phyloP scores from a whole-genome alignment of 805 yeast genomes.

The Blastobotrys peoriensis region DNA sequence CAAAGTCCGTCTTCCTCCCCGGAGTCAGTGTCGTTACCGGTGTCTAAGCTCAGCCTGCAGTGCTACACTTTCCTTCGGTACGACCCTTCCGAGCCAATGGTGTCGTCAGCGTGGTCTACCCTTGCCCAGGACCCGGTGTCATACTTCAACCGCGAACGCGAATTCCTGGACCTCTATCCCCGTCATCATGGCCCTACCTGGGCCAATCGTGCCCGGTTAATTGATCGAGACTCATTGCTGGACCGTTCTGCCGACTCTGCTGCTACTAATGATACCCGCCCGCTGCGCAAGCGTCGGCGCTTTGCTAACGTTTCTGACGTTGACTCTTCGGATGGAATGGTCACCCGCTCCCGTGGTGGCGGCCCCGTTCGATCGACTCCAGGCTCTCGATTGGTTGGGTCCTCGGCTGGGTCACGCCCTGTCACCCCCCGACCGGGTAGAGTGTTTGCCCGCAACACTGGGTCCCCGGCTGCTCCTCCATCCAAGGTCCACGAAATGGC shows the following conservation, averaged over 20 bases:
- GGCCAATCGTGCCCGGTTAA: slow-evolving; percentile 19
- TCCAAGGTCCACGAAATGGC: slow-evolving; percentile 37
- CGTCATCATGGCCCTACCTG: slow-evolving; percentile 26
- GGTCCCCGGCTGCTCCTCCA: slow-evolving; percentile 25
- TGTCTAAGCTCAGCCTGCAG: neutral
- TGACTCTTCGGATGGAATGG: slow-evolving; percentile 1
- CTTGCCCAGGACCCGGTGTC: slow-evolving; percentile 26
- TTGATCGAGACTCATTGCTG: neutral
- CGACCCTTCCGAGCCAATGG: slow-evolving; percentile 20
- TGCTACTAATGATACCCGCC: slow-evolving; percentile 1
- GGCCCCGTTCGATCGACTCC: slow-evolving; percentile 2
- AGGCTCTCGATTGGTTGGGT: neutral
- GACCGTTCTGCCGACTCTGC: slow-evolving; percentile 5
- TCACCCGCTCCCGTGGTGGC: slow-evolving; percentile 1
- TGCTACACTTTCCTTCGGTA: slow-evolving; percentile 14
- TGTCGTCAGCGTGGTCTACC: slow-evolving; percentile 27
- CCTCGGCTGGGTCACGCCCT: slow-evolving; percentile 8
- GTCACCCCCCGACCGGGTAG: slow-evolving; percentile 17
- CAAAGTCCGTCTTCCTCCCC: neutral
- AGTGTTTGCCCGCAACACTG: slow-evolving; percentile 68
- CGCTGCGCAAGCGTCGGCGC: slow-evolving; percentile 2
- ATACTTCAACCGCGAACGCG: slow-evolving; percentile 27
- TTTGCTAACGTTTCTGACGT: neutral
- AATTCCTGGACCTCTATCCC: slow-evolving; percentile 27
- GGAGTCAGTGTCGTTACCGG: neutral